Percentiles rank a stretch among this genome's conserved stretches.
Evolutionary conservation across 2,329 filamentous ascomycete genomes (phyloP).

Genomic region (Alternaria hordeiaustralica): DNA sequence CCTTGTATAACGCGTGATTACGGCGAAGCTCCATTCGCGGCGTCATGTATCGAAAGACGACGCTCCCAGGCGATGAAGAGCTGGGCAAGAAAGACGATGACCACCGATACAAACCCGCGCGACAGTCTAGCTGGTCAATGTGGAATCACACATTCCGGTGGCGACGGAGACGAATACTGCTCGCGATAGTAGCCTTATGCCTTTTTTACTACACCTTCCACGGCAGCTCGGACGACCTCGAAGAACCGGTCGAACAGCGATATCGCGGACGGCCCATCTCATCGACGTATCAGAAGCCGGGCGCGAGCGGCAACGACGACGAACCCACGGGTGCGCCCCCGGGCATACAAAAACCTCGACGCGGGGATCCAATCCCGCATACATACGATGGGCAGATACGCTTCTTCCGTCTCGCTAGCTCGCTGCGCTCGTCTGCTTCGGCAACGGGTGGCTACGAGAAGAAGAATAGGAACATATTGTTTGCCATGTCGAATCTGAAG

Average conservation of each 20-base stretch:
- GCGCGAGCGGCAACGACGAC: conserved; percentile 9
- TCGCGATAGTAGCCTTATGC: conserved; percentile 49
- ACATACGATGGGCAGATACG: conserved; percentile 72
- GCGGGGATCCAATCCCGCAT: conserved; percentile 23
- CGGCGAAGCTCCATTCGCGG: conserved; percentile 32
- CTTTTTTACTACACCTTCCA: conserved; percentile 69
- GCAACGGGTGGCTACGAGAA: conserved; percentile 59
- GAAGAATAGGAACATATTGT: conserved; percentile 75
- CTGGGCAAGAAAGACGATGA: conserved; percentile 71
- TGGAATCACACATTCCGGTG: conserved; percentile 45
- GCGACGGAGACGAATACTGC: conserved; percentile 58
- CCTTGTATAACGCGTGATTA: conserved; percentile 35
- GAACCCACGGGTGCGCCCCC: conserved; percentile 37
- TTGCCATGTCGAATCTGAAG: conserved; percentile 75
- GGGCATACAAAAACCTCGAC: conserved; percentile 25
- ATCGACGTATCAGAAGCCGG: conserved; percentile 15
- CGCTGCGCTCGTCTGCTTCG: conserved; percentile 64
- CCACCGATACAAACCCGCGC: conserved; percentile 52
- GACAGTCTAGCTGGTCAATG: conserved; percentile 37
- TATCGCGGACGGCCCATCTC: conserved; percentile 10
- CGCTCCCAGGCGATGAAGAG: conserved; percentile 65
- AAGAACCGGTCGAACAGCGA: not conserved
- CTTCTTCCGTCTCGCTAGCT: conserved; percentile 69
- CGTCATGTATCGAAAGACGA: conserved; percentile 49
- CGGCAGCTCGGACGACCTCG: conserved; percentile 8